Conservation (phyloP, 2,329 filamentous ascomycete genomes). For the Amauroascus niger region DNA sequence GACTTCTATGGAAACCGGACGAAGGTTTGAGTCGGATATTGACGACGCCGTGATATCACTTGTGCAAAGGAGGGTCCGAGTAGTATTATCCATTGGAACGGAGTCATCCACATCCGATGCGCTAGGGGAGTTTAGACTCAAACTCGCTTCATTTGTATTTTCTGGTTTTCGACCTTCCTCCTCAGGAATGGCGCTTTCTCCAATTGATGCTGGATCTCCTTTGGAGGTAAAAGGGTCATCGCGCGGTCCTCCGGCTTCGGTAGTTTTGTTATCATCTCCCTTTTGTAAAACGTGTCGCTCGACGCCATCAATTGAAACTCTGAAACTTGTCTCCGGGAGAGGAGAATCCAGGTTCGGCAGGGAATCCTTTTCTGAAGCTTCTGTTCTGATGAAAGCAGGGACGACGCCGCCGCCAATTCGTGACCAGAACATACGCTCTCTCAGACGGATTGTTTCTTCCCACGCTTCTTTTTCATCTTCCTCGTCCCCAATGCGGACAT, state of each 20-base stretch:
- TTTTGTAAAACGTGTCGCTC: not conserved
- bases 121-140: not conserved
- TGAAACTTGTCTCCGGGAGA: not conserved
- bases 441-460: constrained; percentile 83
- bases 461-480: constrained; percentile 81
- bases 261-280: not conserved
- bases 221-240: constrained; percentile 19
- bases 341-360: constrained; percentile 1
- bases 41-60: not conserved
- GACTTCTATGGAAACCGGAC: not conserved
- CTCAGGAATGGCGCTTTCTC: constrained; percentile 14
- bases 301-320: not conserved
- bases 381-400: constrained; percentile 44
- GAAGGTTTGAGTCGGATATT: not conserved
- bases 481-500: constrained; percentile 73
- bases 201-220: constrained; percentile 17
- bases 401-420: constrained; percentile 85
- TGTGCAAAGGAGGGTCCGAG: not conserved
- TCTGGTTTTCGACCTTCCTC: constrained; percentile 8
- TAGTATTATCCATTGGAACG: not conserved
- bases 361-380: constrained; percentile 17
- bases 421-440: constrained; percentile 97
- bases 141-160: not conserved
- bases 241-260: constrained; percentile 3
- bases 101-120: not conserved